Evolutionary conservation across 257 asterid species (phyloP).

Genomic region (Henckelia pumila): DNA sequence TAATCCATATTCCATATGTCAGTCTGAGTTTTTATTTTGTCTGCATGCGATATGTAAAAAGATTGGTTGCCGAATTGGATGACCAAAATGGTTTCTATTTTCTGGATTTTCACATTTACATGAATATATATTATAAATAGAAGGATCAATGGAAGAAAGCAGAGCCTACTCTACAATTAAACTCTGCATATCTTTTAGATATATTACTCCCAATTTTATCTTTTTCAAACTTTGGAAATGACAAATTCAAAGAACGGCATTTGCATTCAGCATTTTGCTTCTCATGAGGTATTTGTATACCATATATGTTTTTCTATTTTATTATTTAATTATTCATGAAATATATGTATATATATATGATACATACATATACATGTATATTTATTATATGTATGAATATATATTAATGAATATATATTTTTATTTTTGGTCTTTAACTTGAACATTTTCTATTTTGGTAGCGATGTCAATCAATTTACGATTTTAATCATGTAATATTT

Average conservation of each 20-base stretch:
- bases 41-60: too few species aligned
- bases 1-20: too few species aligned
- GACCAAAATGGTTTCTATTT: not conserved
- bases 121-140: not conserved
- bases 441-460: too few species aligned
- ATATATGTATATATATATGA: too few species aligned
- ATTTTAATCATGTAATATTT: too few species aligned
- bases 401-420: too few species aligned
- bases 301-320: not conserved
- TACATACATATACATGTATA: too few species aligned
- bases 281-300: conserved; percentile 29
- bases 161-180: not conserved
- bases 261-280: conserved; percentile 31
- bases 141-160: not conserved
- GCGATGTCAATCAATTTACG: too few species aligned
- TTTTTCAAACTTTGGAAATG: conserved; percentile 47
- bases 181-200: conserved; percentile 19
- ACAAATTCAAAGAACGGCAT: conserved; percentile 32
- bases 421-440: too few species aligned
- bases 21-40: not conserved
- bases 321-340: not conserved
- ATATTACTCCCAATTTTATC: conserved; percentile 16
- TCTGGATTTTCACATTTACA: not conserved
- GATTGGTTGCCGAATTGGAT: not conserved
- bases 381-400: too few species aligned